These are phyloP conservation scores for Candida yuanshanica DNA, from an alignment of 805 yeast species.

Conservation along the genomic window DNA sequence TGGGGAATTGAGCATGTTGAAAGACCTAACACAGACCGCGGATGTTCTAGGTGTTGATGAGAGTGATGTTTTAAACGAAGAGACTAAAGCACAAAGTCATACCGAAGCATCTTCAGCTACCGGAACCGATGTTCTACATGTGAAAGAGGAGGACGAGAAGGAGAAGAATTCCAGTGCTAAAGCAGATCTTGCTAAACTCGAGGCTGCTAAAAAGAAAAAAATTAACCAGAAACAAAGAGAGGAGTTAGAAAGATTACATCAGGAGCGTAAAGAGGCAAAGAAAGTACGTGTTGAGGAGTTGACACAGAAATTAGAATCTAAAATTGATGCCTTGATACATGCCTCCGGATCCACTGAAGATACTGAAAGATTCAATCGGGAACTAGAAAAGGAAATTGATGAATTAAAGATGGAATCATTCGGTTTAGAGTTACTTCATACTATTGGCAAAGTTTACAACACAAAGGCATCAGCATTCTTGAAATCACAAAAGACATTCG, in stretches of 20 bases:
- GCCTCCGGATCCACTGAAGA: constrained; percentile 44
- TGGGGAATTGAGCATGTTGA: constrained; percentile 68
- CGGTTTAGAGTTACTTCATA: constrained; percentile 80
- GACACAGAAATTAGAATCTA: constrained; percentile 39
- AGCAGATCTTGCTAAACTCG: background rate
- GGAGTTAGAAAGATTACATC: constrained; percentile 44
- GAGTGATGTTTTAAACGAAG: constrained; percentile 4
- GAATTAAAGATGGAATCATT: constrained; percentile 91
- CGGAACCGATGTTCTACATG: constrained; percentile 6
- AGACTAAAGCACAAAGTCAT: constrained; percentile 2
- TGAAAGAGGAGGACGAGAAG: background rate
- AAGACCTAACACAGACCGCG: constrained; percentile 54
- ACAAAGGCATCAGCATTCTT: constrained; percentile 70
- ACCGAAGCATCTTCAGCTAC: background rate
- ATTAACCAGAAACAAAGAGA: constrained; percentile 40
- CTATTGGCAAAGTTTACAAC: constrained; percentile 76
- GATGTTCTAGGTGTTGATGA: constrained; percentile 32
- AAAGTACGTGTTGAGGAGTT: constrained; percentile 45
- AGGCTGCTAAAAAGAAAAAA: constrained; percentile 21
- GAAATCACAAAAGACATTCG: constrained; percentile 74
- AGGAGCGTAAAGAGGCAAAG: constrained; percentile 47
- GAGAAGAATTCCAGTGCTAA: background rate
- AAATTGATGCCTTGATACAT: constrained; percentile 39
- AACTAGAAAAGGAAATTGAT: constrained; percentile 59
- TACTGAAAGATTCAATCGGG: constrained; percentile 41